Evolutionary conservation across 2,329 filamentous ascomycete species (phyloP).

Genomic region (Ploettnerulaceae sp.): DNA sequence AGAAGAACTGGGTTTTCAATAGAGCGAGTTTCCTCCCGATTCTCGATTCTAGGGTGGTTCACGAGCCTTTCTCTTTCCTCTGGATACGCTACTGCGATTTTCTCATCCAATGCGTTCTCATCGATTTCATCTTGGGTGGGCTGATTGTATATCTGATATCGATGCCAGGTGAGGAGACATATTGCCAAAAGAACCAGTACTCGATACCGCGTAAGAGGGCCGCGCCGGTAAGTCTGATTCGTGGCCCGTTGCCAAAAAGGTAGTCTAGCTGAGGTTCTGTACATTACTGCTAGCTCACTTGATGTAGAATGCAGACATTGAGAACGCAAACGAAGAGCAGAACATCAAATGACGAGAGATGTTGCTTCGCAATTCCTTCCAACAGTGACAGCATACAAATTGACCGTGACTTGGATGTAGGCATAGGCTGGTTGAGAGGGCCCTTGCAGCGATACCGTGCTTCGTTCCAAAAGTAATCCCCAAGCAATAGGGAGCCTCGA

Average conservation of each 20-base stretch:
- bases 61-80: background rate
- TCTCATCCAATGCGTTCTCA: background rate
- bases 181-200: conserved; percentile 1
- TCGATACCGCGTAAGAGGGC: background rate
- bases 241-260: conserved; percentile 7
- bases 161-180: conserved; percentile 6
- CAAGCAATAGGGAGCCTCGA: background rate
- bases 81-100: background rate
- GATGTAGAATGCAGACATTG: background rate
- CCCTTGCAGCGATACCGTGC: too few relatives aligned
- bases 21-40: background rate
- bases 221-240: background rate
- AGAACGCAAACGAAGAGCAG: background rate
- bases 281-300: background rate
- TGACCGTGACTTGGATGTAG: too few relatives aligned
- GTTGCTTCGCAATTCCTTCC: too few relatives aligned
- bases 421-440: too few relatives aligned
- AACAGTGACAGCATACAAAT: too few relatives aligned
- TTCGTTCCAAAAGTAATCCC: too few relatives aligned
- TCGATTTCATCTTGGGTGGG: background rate
- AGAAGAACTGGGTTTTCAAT: background rate
- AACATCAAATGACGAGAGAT: background rate
- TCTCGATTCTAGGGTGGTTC: background rate
- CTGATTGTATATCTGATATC: background rate
- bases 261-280: conserved; percentile 5